A percentile compares a stretch with the other conserved stretches of the same genome.
Evolutionary conservation across 2,329 filamentous ascomycete genomes (phyloP).

Genomic region (Triangularia setosa): DNA sequence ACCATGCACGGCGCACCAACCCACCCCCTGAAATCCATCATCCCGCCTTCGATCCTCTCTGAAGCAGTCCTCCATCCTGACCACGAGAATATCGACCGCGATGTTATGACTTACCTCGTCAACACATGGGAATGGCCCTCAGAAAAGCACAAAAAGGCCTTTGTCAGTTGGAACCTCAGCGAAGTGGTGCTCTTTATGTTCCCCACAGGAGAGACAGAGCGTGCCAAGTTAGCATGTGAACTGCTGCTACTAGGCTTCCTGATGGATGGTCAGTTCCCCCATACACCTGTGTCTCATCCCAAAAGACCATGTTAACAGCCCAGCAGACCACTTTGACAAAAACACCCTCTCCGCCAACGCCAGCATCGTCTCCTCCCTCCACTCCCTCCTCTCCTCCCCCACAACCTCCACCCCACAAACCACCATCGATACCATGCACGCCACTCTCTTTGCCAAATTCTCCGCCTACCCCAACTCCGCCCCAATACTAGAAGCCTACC

Average conservation of each 20-base stretch:
- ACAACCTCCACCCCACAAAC: constrained; percentile 6
- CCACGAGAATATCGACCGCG: constrained; percentile 11
- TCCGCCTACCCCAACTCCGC: background rate
- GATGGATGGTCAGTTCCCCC: constrained; percentile 4
- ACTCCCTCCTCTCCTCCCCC: constrained; percentile 6
- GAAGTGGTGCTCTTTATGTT: constrained; percentile 17
- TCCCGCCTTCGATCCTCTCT: constrained; percentile 7
- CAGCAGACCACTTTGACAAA: constrained; percentile 14
- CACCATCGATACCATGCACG: constrained; percentile 15
- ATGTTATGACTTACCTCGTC: constrained; percentile 15
- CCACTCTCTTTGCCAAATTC: constrained; percentile 8
- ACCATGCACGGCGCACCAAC: background rate
- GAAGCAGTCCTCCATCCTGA: constrained; percentile 8
- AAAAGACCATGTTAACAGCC: too few species aligned
- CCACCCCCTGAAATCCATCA: constrained; percentile 11
- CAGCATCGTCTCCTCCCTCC: constrained; percentile 8
- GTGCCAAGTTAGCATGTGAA: constrained; percentile 13
- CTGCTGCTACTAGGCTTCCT: constrained; percentile 13
- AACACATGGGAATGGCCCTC: constrained; percentile 16
- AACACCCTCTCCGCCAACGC: constrained; percentile 6
- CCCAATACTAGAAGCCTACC: constrained; percentile 10
- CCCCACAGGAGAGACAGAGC: constrained; percentile 9
- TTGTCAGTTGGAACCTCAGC: constrained; percentile 16
- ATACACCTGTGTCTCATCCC: background rate
- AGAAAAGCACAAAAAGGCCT: constrained; percentile 8